These are phyloP conservation scores for Penicillium sp. DNA, from an alignment of 2,329 filamentous ascomycete species.

Conservation along the genomic window DNA sequence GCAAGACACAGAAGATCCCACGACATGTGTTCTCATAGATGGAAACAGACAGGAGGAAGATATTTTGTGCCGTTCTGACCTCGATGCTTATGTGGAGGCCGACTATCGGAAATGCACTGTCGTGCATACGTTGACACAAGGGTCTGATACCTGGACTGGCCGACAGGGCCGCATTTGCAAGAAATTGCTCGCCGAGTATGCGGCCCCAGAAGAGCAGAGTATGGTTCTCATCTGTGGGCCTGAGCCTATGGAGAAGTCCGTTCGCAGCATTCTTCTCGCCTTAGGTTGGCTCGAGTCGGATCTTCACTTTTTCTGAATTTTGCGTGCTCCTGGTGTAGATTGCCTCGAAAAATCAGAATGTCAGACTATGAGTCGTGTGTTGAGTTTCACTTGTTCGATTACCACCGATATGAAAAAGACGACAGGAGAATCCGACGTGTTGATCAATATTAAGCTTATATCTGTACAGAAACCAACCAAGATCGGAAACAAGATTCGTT, in stretches of 20 bases:
- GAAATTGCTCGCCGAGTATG: slow-evolving; percentile 61
- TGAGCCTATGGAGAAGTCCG: slow-evolving; percentile 67
- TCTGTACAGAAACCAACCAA: not conserved
- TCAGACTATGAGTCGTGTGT: not conserved
- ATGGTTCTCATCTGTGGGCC: slow-evolving; percentile 81
- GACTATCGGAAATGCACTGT: slow-evolving; percentile 60
- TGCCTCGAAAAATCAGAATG: no score
- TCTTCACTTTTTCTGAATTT: slow-evolving; percentile 68
- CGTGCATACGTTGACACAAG: slow-evolving; percentile 67
- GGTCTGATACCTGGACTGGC: slow-evolving; percentile 65
- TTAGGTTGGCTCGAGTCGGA: slow-evolving; percentile 72
- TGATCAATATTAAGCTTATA: not conserved
- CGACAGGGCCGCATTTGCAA: slow-evolving; percentile 65
- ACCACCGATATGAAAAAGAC: not conserved
- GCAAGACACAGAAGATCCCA: slow-evolving; percentile 61
- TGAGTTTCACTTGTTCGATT: not conserved
- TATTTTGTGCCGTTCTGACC: slow-evolving; percentile 73
- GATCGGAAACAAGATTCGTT: not conserved
- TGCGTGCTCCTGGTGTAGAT: not conserved
- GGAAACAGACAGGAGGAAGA: slow-evolving; percentile 76
- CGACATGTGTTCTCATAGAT: slow-evolving; percentile 70
- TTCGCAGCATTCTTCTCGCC: slow-evolving; percentile 55
- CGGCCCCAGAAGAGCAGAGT: slow-evolving; percentile 47
- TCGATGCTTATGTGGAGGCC: slow-evolving; percentile 61
- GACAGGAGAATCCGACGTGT: not conserved